Base-by-base conservation (phyloP, 441 rosid genomes). In the Populus hybrid region DNA sequence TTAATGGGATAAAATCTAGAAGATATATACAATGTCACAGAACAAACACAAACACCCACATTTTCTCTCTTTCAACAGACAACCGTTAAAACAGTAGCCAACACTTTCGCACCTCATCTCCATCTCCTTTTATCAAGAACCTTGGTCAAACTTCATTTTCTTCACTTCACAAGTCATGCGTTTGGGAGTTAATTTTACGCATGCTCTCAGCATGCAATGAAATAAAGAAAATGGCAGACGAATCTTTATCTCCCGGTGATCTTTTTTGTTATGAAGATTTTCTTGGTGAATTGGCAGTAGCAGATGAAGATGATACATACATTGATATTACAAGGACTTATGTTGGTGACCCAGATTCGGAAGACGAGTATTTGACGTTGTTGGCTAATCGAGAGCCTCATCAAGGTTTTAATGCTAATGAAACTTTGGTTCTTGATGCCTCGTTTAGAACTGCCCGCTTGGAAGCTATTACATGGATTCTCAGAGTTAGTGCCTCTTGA, bases 391-490 rank as follows among this genome's bases (percentile, higher is more conserved):
- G 76, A 82, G 92, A 90, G 85, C 79, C 36, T 38, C 76, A 9
- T 69, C 80, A 74, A 69, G 87, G 85, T 64, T 83, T 77, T 70
- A 73, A 72, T 70, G 73, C 31, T 21, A 71, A 72, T 77, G 83
- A 74, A 68, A 72, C 86, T n/a, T 73, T 75, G 69, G 76, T 76
- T 72, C 70, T 78, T 23, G 75, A 42, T 29, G 66, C 82, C 28
- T 73, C 82, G 84, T 33, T 84, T 45, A 73, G 79, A 82, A 69
- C 64, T 81, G 87, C 84, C 69, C 85, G 94, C 63, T 72, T 63
- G 78, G 87, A 88, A 38, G 87, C 86, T 28, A 78, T 89, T 64
- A 53, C 86, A 2, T 89, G 91, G 94, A 83, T 89, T 77, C 87
- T 89, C 76, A 83, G 80, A 64, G 91, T 89, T 56, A 67, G 89